Evolutionary conservation across 1,284 basidiomycete species (phyloP), one percentile per base, ranked within the genome.

Genomic region (Pseudomicrostroma phylloplanum): DNA sequence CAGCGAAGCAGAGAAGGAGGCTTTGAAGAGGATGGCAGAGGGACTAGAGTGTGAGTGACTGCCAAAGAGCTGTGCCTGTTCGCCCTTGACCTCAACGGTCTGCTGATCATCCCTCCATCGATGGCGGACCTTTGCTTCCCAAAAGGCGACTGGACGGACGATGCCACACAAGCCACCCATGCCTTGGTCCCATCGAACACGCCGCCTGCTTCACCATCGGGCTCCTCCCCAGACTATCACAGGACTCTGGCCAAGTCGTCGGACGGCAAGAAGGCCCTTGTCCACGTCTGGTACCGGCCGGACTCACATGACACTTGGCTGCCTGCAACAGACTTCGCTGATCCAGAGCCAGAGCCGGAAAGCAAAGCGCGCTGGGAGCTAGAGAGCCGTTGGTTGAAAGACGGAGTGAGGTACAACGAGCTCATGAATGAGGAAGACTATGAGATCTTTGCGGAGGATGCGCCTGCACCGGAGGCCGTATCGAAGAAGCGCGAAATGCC

Each of bases 221-320:
- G 62, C 9, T 59, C 66, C 11, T 56, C 67, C 8, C 58, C 68
- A 39, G 76, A 78, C 51, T 79, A 75, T 60, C 78, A 78, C 71
- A 66, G 77, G 39, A 74, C 76, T n/a, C 61, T 79, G 7, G 71
- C 77, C 4, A 66, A 68, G n/a, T 54, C 64, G 15, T 64, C 65
- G 55, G 65, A 65, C 17, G 68, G 69, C n/a, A 67, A 71, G 21
- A 26, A 58, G 13, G 73, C 77, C 7, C 69, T 79, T 43, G 75
- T 79, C 48, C 77, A 79, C 62, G 77, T 79, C 26, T 79, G 77
- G 77, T 79, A 79, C 66, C 67, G 77, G 9, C 77, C 77, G 26
- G 76, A 79, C 62, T 79, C 77, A n/a, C 78, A 78, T 67, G 77
- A 79, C 60, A 77, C 76, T n/a, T 79, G 77, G 77, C 67, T 79